These are phyloP conservation scores for Inonotus obliquus DNA, from an alignment of 1,284 basidiomycete genomes.

Conservation along the genomic window DNA sequence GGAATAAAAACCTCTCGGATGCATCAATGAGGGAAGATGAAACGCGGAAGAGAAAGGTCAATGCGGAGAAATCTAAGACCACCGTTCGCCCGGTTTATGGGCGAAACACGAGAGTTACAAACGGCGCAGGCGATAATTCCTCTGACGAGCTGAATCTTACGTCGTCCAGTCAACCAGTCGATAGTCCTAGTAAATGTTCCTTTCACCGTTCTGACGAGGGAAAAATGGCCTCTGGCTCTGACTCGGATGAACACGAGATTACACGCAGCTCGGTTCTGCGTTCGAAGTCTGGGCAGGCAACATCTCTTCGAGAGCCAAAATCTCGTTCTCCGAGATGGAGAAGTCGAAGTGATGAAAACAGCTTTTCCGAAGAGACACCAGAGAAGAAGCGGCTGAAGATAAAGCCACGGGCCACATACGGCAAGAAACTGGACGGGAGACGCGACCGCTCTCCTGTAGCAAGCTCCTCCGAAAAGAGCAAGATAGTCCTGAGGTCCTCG, in stretches of 20 bases:
- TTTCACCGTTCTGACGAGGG: neutral
- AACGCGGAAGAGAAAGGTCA: neutral
- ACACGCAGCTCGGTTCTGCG: neutral
- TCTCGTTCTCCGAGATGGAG: neutral
- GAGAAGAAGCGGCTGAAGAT: neutral
- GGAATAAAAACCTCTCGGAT: neutral
- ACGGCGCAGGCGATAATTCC: neutral
- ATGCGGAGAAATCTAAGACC: neutral
- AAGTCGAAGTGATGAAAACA: neutral
- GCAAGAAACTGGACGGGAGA: neutral
- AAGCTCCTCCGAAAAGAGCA: neutral
- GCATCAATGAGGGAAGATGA: neutral
- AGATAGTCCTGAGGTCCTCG: neutral
- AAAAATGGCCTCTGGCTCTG: neutral
- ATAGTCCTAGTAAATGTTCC: neutral
- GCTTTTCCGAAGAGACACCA: neutral
- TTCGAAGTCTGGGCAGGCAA: neutral
- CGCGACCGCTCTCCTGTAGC: neutral
- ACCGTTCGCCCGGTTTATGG: neutral
- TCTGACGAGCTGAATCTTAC: slow-evolving; percentile 9
- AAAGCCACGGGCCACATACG: neutral
- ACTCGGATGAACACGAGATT: neutral
- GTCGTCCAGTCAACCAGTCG: neutral
- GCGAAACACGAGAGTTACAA: neutral
- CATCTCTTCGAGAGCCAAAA: neutral